Base-by-base conservation (phyloP, 2,329 filamentous ascomycete species). In the Microcyclosporella mali region DNA sequence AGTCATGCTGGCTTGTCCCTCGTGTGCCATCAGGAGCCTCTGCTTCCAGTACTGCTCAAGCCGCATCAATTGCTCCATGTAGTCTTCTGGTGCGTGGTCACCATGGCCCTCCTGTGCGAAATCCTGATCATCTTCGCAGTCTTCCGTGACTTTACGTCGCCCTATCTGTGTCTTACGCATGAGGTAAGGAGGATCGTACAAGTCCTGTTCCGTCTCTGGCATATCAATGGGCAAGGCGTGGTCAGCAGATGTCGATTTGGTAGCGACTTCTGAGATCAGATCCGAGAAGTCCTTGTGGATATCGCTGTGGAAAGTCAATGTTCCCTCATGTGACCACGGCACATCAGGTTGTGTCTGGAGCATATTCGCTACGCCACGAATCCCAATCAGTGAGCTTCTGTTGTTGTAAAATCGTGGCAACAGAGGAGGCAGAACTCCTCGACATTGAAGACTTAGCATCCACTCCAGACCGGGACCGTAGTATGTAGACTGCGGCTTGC, bases 151-250 rank as follows among this genome's bases (percentile, higher is more conserved):
- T 19, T 33, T 8, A 28, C 12, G 14, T 18, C 31, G 7, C 12
- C 14, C 28, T 25, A 25, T 12, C 30, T 32, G 30, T 9, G 33
- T 15, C 16, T 16, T 8, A 17, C 9, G 33, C 7, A 32, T 39
- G 19, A 47, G 25, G 4, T 49, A 29, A 10, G 35, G 12, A 6
- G 40, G 37, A 9, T 78, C 72, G 46, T 78, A 78, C 6, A 73
- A 53, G 41, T 77, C 75, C 40, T 77, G 58, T 50, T 80, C 77
- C 0, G 70, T 74, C 15, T 45, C 46, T 3, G 54, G 49, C 17
- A 18, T 21, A 27, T n/a, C 15, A 21, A 30, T 10, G 39, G 44
- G n/a, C 41, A 14, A 12, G 45, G 42, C 14, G 42, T 40, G 9
- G 42, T 40, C 37, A 2, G 44, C 43, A 12, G 45, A 25, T 6